phyloP scores from a whole-genome alignment of 441 rosid species.

The Adansonia madagascariensis region DNA sequence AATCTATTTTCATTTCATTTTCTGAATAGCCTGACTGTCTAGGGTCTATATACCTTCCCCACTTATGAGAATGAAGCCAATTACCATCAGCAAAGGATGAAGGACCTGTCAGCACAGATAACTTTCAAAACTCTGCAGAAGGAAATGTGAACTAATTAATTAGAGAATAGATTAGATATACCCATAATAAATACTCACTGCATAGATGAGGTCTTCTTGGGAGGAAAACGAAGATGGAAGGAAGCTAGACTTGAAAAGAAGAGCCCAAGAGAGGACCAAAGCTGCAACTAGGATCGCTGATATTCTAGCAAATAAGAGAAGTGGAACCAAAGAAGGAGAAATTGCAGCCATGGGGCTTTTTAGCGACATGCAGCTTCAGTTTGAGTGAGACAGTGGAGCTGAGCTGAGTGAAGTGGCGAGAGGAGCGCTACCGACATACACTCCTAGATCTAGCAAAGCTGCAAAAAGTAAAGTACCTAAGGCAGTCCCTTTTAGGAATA shows the following conservation, averaged over 20 bases:
- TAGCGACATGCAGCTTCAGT: background rate
- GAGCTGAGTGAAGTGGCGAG: constrained; percentile 13
- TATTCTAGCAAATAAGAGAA: constrained; percentile 66
- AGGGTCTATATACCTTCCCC: constrained; percentile 70
- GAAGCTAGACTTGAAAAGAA: constrained; percentile 61
- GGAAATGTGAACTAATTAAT: background rate
- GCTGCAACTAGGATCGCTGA: constrained; percentile 57
- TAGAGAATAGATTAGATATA: background rate
- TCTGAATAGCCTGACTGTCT: background rate
- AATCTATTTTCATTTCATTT: background rate
- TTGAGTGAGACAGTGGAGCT: background rate
- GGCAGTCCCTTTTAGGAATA: background rate
- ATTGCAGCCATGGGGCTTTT: constrained; percentile 26
- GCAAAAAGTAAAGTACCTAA: background rate
- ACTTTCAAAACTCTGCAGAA: background rate
- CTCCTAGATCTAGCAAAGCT: constrained; percentile 16
- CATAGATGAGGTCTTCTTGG: constrained; percentile 55
- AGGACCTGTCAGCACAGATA: constrained; percentile 55
- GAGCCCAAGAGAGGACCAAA: constrained; percentile 68
- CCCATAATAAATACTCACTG: constrained; percentile 42
- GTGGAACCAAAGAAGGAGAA: constrained; percentile 38
- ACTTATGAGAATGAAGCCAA: constrained; percentile 83
- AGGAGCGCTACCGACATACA: constrained; percentile 27
- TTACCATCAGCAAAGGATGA: constrained; percentile 88
- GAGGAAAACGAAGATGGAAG: constrained; percentile 49